These are phyloP conservation scores for Albifimbria verrucaria DNA, from an alignment of 2,329 filamentous ascomycete genomes.

Conservation along the genomic window DNA sequence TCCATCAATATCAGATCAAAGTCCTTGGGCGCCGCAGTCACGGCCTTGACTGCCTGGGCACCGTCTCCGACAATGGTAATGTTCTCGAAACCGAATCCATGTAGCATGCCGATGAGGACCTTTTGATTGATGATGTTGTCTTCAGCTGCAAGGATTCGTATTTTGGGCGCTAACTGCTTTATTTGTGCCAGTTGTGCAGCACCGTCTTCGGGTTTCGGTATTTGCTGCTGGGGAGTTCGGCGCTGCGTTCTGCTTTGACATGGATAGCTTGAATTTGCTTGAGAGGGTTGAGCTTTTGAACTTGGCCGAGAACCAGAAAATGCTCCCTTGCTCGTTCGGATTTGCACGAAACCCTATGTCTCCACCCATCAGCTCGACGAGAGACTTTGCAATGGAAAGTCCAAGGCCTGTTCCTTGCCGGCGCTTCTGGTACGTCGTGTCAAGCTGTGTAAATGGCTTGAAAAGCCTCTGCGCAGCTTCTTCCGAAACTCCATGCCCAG, in stretches of 20 bases:
- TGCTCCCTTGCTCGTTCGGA: slow-evolving; percentile 41
- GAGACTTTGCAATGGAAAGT: slow-evolving; percentile 53
- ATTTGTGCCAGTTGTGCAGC: slow-evolving; percentile 20
- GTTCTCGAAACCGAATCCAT: slow-evolving; percentile 35
- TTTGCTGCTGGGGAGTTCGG: slow-evolving; percentile 10
- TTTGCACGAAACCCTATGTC: slow-evolving; percentile 38
- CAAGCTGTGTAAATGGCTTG: slow-evolving; percentile 53
- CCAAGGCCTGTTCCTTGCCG: slow-evolving; percentile 56
- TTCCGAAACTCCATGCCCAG: slow-evolving; percentile 50
- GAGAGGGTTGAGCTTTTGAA: slow-evolving; percentile 32
- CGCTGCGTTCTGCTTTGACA: slow-evolving; percentile 9
- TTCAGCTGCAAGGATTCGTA: slow-evolving; percentile 36
- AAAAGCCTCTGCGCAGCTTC: slow-evolving; percentile 45
- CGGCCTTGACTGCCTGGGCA: slow-evolving; percentile 15
- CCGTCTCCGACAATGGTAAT: slow-evolving; percentile 16
- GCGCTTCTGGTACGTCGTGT: slow-evolving; percentile 48
- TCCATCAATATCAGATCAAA: slow-evolving; percentile 38
- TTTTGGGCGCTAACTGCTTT: slow-evolving; percentile 31
- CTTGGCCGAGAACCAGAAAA: slow-evolving; percentile 49
- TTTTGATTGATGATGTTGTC: slow-evolving; percentile 42
- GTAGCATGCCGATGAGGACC: slow-evolving; percentile 33
- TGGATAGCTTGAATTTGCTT: slow-evolving; percentile 22
- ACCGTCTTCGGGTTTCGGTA: slow-evolving; percentile 19
- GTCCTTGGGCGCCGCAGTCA: slow-evolving; percentile 24
- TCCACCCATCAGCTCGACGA: slow-evolving; percentile 55